Percentiles rank a stretch among this genome's conserved stretches.
phyloP scores from a whole-genome alignment of 1,284 basidiomycete genomes.

The Heterobasidion annosum region DNA sequence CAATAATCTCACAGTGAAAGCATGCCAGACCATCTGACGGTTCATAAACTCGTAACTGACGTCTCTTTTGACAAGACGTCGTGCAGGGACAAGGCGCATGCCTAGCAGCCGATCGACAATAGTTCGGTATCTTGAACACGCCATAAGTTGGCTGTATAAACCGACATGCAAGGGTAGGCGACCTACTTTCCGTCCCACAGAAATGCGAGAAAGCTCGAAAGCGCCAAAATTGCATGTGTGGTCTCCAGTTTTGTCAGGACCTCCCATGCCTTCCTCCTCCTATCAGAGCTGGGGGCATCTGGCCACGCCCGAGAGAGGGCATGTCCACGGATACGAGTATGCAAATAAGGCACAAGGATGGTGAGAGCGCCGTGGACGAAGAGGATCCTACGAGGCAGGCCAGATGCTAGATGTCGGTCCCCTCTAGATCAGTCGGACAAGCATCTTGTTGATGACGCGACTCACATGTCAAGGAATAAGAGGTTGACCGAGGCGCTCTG shows the following conservation, averaged over 20 bases:
- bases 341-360: conserved; percentile 72
- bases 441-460: conserved; percentile 7
- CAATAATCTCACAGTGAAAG: conserved; percentile 73
- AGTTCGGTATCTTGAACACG: conserved; percentile 66
- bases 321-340: conserved; percentile 63
- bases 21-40: conserved; percentile 98
- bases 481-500: conserved; percentile 19
- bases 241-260: conserved; percentile 63
- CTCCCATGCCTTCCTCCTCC: conserved; percentile 71
- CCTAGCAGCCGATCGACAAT: conserved; percentile 76
- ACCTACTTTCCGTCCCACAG: conserved; percentile 79
- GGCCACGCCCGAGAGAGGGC: conserved; percentile 86
- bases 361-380: conserved; percentile 69
- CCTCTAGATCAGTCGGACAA: neutral
- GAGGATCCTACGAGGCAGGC: conserved; percentile 51
- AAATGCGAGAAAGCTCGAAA: conserved; percentile 79
- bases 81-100: conserved; percentile 73
- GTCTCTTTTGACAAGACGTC: conserved; percentile 65
- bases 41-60: conserved; percentile 99
- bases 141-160: neutral
- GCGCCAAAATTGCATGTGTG: conserved; percentile 45
- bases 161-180: neutral
- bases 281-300: conserved; percentile 75
- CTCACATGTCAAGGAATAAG: conserved; percentile 25
- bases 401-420: conserved; percentile 35